Percentiles rank a stretch among this genome's conserved stretches.
phyloP scores from a whole-genome alignment of 306 rosid genomes.

The Arachis stenosperma region DNA sequence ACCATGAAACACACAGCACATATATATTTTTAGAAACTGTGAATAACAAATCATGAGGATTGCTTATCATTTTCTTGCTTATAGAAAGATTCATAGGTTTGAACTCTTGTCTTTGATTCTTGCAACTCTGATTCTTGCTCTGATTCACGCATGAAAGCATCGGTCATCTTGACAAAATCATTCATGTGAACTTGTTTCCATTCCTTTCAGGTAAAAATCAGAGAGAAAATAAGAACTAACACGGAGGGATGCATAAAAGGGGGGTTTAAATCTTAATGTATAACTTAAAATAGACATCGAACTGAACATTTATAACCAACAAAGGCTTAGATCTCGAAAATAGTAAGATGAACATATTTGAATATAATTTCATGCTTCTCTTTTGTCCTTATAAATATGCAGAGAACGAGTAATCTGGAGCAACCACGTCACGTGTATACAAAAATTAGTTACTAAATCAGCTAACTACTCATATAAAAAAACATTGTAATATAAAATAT shows the following conservation, averaged over 20 bases:
- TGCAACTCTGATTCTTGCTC: conserved; percentile 70
- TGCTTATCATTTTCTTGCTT: conserved; percentile 50
- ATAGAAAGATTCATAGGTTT: conserved; percentile 68
- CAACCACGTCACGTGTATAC: too few relatives aligned
- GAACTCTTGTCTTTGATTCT: conserved; percentile 76
- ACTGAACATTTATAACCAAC: not conserved
- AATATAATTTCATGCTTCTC: conserved; percentile 13
- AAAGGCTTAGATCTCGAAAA: conserved; percentile 11
- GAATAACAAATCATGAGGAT: conserved; percentile 38
- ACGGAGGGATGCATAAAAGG: not conserved
- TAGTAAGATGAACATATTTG: conserved; percentile 3
- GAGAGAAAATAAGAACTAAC: conserved; percentile 25
- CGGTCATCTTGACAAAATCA: conserved; percentile 77
- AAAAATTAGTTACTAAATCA: too few relatives aligned
- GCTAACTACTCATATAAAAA: too few relatives aligned
- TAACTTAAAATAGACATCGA: not conserved
- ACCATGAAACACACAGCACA: conserved; percentile 32
- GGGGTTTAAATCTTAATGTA: not conserved
- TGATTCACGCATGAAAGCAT: conserved; percentile 60
- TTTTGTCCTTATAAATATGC: not conserved
- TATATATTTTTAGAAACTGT: conserved; percentile 28
- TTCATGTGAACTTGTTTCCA: conserved; percentile 68
- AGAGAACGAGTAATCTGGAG: not conserved
- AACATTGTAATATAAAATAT: too few relatives aligned
- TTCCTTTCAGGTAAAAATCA: conserved; percentile 52